Percentiles rank a stretch among this genome's conserved stretches.
phyloP scores from a whole-genome alignment of 352 stramenopile genomes.

The Blastocystis sp. region DNA sequence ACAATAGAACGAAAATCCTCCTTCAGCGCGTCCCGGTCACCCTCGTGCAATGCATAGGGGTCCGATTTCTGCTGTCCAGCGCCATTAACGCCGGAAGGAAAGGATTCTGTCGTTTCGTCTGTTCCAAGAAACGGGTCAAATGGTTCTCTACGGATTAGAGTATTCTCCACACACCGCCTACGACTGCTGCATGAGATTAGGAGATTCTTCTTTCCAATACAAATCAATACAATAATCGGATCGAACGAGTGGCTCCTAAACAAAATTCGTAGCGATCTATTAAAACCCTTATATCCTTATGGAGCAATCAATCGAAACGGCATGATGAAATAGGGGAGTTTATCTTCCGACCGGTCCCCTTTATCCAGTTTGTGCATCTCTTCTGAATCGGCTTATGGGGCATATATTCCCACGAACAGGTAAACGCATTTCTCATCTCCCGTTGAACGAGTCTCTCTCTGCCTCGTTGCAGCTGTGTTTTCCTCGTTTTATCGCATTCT shows the following conservation, averaged over 20 bases:
- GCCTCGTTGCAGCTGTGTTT: neutral
- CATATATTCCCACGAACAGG: neutral
- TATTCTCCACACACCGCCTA: neutral
- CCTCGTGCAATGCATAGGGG: slow-evolving; percentile 1
- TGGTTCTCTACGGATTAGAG: neutral
- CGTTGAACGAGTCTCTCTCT: slow-evolving; percentile 60
- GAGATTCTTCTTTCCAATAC: neutral
- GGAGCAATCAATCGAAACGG: neutral
- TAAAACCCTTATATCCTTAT: neutral
- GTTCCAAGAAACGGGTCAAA: neutral
- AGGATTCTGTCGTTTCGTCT: neutral
- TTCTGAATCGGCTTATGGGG: neutral
- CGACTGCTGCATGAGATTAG: neutral
- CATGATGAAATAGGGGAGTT: neutral
- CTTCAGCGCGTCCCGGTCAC: slow-evolving; percentile 14
- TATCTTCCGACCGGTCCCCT: neutral
- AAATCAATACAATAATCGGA: neutral
- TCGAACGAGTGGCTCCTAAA: neutral
- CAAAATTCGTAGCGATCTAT: neutral
- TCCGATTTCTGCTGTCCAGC: slow-evolving; percentile 1
- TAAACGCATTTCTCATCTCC: slow-evolving; percentile 42
- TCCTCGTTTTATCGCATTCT: too few species aligned
- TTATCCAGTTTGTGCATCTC: neutral
- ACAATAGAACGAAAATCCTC: slow-evolving; percentile 39
- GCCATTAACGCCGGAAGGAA: neutral